Percentiles rank a stretch among this genome's conserved stretches.
These are phyloP conservation scores for Eimeria brunetti DNA, from an alignment of 169 alveolate species.

Conservation along the genomic window DNA sequence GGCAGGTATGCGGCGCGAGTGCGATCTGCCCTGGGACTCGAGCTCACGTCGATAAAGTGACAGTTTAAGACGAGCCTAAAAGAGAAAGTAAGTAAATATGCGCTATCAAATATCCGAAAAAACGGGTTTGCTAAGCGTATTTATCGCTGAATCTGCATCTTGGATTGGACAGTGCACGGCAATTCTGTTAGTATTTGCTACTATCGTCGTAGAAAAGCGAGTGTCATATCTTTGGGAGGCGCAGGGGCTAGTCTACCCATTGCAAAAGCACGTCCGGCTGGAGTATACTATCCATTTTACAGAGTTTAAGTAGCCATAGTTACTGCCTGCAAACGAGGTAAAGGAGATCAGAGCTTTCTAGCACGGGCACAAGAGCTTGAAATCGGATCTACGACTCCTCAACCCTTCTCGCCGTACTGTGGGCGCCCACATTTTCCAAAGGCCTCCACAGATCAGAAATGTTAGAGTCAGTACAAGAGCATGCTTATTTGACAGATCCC, in stretches of 20 bases:
- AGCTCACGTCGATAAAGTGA: background rate
- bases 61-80: background rate
- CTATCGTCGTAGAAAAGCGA: background rate
- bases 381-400: background rate
- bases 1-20: background rate
- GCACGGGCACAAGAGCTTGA: background rate
- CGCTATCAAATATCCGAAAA: background rate
- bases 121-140: background rate
- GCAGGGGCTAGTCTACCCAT: background rate
- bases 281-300: background rate
- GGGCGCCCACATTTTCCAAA: background rate
- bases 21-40: background rate
- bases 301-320: background rate
- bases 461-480: background rate
- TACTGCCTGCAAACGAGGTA: background rate
- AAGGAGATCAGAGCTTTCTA: background rate
- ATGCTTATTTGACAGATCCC: background rate
- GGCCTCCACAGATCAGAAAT: background rate
- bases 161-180: no score
- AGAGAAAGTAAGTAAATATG: background rate
- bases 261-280: background rate
- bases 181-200: no score
- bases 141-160: background rate
- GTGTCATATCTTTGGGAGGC: background rate
- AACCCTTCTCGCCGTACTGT: background rate